Base-by-base conservation (phyloP, 2,329 filamentous ascomycete genomes). In the Aaosphaeria arxii region DNA sequence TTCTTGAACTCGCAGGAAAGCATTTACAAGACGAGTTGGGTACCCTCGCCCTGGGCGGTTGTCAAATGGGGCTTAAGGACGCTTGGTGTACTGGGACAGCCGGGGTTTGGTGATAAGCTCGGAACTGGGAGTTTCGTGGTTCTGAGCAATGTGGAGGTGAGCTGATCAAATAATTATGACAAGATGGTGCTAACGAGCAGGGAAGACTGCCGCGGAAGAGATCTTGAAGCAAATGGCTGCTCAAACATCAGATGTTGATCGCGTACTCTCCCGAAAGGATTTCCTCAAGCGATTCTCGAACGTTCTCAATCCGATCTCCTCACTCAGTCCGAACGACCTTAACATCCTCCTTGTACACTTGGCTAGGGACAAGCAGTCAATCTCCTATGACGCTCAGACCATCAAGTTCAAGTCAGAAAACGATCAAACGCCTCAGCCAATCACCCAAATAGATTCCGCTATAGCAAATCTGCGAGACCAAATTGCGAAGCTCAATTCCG, bases 401-500 rank as follows among this genome's bases (percentile, higher is more conserved):
- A 68, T 99, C 57, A 91, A 88, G 65, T 85, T 97, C 67, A 86
- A 82, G 58, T 42, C 59, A 5, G 55, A 61, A 42, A 62, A 58
- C 42, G 63, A 67, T 13, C 42, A 53, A 4, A 71, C 71, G 0
- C 66, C 79, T 0, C 74, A 76, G 3, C 70, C 76, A 1, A 86
- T 97, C 54, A 88, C 88, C 1, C 76, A 85, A 48, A 87, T 95
- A 59, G 94, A 99, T 71, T 75, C 77, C 4, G 87, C 89, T 1
- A 89, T 96, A 53, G 91, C 91, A 1, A 86, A 87, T 44, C 78
- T 99, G 11, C 85, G 87, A 52, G 81, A 85, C 17, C 84, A 96
- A 51, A 86, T 90, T 11, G 71, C 79, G 6, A 77, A 84, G 1
- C 78, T 97, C 36, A 80, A 78, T 44, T 74, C 73, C 7, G 86